Conservation (phyloP, 2,329 filamentous ascomycete genomes). For the Ophiocordyceps polyrhachis-furcata region DNA sequence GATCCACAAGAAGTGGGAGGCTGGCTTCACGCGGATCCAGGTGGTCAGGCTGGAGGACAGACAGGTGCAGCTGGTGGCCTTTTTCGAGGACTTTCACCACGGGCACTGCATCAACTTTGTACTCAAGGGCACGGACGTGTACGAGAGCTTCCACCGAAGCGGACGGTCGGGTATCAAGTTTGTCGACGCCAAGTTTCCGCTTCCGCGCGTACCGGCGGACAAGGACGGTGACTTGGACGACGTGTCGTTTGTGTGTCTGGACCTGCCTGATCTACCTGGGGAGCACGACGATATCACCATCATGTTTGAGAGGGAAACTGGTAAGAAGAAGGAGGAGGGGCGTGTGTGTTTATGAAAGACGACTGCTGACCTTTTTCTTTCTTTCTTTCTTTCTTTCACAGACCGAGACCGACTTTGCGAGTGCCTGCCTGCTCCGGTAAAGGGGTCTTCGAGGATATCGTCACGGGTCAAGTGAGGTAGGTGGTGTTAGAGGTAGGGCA, state of each 20-base stretch:
- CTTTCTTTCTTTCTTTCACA: too few species aligned
- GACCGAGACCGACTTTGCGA: conserved; percentile 34
- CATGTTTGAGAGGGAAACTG: conserved; percentile 60
- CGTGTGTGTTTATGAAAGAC: not conserved
- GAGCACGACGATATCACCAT: conserved; percentile 87
- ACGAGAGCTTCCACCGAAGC: conserved; percentile 47
- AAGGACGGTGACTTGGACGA: conserved; percentile 34
- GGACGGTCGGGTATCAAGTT: conserved; percentile 58
- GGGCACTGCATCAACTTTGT: conserved; percentile 80
- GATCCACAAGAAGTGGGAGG: conserved; percentile 89
- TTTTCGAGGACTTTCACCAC: conserved; percentile 76
- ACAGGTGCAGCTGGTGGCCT: conserved; percentile 60
- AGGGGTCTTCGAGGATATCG: conserved; percentile 20
- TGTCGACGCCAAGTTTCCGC: conserved; percentile 77
- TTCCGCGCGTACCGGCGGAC: conserved; percentile 43
- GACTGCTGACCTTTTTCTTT: not conserved
- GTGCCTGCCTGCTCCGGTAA: conserved; percentile 37
- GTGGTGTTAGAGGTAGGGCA: too few species aligned
- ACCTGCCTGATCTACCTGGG: conserved; percentile 73
- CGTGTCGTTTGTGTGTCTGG: conserved; percentile 63
- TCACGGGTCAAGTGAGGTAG: conserved; percentile 10
- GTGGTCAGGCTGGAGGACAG: conserved; percentile 54
- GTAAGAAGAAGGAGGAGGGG: conserved; percentile 25
- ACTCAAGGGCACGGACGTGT: conserved; percentile 66
- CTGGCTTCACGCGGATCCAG: conserved; percentile 60